Base-by-base conservation (phyloP, 495 filamentous ascomycete genomes). In the Poronia punctata region DNA sequence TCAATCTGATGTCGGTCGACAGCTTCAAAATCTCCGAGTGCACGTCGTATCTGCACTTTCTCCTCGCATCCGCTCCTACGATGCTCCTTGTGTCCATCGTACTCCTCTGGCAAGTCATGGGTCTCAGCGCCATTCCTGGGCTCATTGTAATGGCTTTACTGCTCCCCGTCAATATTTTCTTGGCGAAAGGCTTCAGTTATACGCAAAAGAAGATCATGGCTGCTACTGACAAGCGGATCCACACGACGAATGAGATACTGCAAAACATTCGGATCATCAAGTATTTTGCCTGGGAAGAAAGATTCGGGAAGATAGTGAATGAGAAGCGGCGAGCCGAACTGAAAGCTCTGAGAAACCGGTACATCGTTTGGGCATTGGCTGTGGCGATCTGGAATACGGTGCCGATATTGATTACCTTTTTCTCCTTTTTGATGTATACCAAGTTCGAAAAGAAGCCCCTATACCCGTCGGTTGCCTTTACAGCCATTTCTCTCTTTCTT, bases 221-320 rank as follows among this genome's bases (percentile, higher is more conserved):
- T 38, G 87, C 88, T 10, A 97, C 93, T 4, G 93, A 99, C 66
- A 88, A 90, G 49, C 82, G 93, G 23, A 99, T 99, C 46, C 84
- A 97, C 60, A 82, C 86, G 3, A 97, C 93, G 6, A 97, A 97
- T 61, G 93, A 99, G 60, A 84, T 97, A 6, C 71, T 99, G 16
- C 90, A 93, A 53, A 99, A 96, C 49, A 97, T 99, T 49, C 78
- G 93, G 22, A 96, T 99, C 53, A 97, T 99, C 76, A 99, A 99
- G 61, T 99, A 88, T 62, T 99, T 99, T 59, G 90, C 93, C 2
- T 99, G 93, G 93, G 93, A 99, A 60, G 80, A 84, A 45, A 84
- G 93, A 7, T 99, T 94, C 62, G 74, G 82, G 31, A 76, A 80
- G 12, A 79, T 88, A 38, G 87, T 99, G 11, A 79, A 89, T 45